Evolutionary conservation across 2,329 filamentous ascomycete species (phyloP).

Genomic region (Pleomassaria siparia): DNA sequence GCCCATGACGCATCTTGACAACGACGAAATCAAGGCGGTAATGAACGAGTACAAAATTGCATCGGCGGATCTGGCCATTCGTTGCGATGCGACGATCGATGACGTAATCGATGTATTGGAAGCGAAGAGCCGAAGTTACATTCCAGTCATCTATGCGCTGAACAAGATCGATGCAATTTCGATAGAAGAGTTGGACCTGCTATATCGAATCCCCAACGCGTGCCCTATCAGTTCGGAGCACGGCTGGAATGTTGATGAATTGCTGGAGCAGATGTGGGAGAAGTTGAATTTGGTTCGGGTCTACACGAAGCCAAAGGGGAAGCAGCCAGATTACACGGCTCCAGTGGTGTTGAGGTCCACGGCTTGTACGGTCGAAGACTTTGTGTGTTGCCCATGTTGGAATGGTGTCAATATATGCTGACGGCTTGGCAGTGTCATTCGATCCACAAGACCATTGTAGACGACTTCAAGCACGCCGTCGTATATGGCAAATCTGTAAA

Average conservation of each 20-base stretch:
- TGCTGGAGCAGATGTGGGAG: conserved; percentile 98
- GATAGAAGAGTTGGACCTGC: conserved; percentile 92
- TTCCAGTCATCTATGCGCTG: conserved; percentile 97
- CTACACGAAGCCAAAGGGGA: conserved; percentile 98
- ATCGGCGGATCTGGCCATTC: conserved; percentile 95
- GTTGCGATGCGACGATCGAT: conserved; percentile 96
- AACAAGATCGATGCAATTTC: conserved; percentile 99
- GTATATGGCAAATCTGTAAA: conserved; percentile 98
- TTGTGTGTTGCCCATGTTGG: conserved; percentile 65
- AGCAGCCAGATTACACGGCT: conserved; percentile 84
- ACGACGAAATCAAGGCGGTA: conserved; percentile 96
- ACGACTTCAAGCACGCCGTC: conserved; percentile 92
- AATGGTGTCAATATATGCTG: conserved; percentile 32
- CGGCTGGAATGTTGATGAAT: conserved; percentile 96
- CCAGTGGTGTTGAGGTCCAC: conserved; percentile 85
- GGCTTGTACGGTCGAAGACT: conserved; percentile 91
- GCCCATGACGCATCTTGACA: conserved; percentile 86
- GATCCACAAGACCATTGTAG: conserved; percentile 93
- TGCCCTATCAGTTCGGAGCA: conserved; percentile 94
- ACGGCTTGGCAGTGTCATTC: conserved; percentile 74
- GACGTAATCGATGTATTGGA: conserved; percentile 96
- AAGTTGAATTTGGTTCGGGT: conserved; percentile 88
- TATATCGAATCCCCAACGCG: conserved; percentile 95
- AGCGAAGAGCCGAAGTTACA: conserved; percentile 91
- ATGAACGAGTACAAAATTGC: conserved; percentile 97